Evolutionary conservation across 2,329 filamentous ascomycete species (phyloP).

Genomic region (Lachnellula arida): DNA sequence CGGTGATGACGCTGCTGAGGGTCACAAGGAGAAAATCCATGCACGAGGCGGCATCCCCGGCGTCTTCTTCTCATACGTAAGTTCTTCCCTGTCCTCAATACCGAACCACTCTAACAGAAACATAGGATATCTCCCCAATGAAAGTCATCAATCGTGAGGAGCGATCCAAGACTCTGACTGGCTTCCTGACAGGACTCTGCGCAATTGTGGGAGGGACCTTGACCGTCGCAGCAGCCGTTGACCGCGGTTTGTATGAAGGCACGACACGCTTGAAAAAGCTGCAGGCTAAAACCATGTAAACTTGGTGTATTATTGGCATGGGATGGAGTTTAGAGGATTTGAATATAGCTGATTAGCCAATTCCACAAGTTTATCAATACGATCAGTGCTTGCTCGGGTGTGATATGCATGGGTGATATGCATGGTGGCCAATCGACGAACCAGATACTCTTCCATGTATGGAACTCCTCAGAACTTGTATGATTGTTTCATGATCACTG

Average conservation of each 20-base stretch:
- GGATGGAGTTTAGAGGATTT: conserved; percentile 24
- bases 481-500: too few species aligned
- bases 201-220: conserved; percentile 92
- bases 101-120: conserved; percentile 19
- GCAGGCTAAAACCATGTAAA: conserved; percentile 56
- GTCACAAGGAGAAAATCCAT: conserved; percentile 88
- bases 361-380: neutral
- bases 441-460: too few species aligned
- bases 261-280: conserved; percentile 81
- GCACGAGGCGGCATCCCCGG: conserved; percentile 89
- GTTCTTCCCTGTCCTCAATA: conserved; percentile 33
- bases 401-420: too few species aligned
- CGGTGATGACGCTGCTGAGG: conserved; percentile 78
- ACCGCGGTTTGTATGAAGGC: conserved; percentile 89
- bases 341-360: conserved; percentile 11
- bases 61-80: conserved; percentile 96
- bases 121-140: conserved; percentile 95
- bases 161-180: conserved; percentile 80
- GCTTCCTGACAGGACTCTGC: conserved; percentile 90
- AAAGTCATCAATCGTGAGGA: conserved; percentile 98
- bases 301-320: conserved; percentile 13
- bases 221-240: conserved; percentile 90
- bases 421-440: too few species aligned
- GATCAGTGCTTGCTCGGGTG: neutral
- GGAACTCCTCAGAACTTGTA: too few species aligned